These are phyloP conservation scores for Neurospora africana DNA, from an alignment of 495 filamentous ascomycete species.

Conservation along the genomic window DNA sequence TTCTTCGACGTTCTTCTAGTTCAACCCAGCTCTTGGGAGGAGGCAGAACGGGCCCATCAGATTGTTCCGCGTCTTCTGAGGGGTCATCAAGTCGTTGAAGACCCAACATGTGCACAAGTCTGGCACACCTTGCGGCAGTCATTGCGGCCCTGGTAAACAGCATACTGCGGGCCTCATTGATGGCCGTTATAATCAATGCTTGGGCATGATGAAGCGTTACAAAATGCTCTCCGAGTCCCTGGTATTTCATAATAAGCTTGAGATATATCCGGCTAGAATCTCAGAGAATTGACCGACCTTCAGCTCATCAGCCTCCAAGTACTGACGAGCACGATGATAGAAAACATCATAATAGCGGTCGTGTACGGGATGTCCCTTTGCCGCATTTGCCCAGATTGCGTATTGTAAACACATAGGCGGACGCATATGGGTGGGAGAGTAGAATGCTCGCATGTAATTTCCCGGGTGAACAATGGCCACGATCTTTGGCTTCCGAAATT, in stretches of 20 bases:
- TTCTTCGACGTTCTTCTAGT: conserved; percentile 39
- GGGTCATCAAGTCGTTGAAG: conserved; percentile 35
- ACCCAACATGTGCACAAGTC: conserved; percentile 37
- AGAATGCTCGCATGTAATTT: conserved; percentile 30
- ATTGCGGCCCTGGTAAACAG: conserved; percentile 35
- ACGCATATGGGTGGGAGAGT: conserved; percentile 32
- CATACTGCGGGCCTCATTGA: conserved; percentile 32
- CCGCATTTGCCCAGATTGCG: conserved; percentile 34
- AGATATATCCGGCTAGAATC: neutral
- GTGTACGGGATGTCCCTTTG: conserved; percentile 30
- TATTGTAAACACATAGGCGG: conserved; percentile 42
- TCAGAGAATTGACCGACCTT: conserved; percentile 21
- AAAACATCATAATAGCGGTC: conserved; percentile 31
- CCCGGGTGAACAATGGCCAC: conserved; percentile 32
- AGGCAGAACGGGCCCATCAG: conserved; percentile 24
- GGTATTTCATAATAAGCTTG: conserved; percentile 1
- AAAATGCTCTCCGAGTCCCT: conserved; percentile 36
- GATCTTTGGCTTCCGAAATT: conserved; percentile 18
- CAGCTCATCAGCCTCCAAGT: conserved; percentile 38
- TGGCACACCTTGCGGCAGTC: conserved; percentile 29
- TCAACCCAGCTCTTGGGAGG: conserved; percentile 36
- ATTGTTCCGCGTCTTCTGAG: conserved; percentile 11
- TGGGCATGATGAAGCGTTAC: conserved; percentile 38
- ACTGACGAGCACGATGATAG: conserved; percentile 37
- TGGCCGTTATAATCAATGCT: conserved; percentile 33